Percentiles rank a stretch among this genome's conserved stretches.
Conservation (phyloP, 2,329 filamentous ascomycete genomes). For the Scedosporium minutisporum region DNA sequence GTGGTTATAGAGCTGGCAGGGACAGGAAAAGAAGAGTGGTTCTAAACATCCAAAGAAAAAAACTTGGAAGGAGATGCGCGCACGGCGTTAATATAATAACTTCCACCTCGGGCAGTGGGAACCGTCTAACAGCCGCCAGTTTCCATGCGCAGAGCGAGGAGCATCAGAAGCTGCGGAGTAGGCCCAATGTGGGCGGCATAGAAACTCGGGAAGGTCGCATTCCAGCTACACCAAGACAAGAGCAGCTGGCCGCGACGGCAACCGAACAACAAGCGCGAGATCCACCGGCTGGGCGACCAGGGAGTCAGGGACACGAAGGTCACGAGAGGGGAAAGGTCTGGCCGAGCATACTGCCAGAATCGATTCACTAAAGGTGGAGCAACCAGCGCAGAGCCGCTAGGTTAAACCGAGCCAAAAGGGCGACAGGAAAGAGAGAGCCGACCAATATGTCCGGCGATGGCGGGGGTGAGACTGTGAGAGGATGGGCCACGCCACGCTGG, state of each 20-base stretch:
- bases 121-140: neutral
- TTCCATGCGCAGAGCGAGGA: slow-evolving; percentile 3
- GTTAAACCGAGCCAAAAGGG: neutral
- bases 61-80: too few relatives aligned
- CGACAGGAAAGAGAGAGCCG: neutral
- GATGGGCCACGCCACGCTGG: neutral
- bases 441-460: neutral
- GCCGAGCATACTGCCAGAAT: neutral
- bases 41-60: too few relatives aligned
- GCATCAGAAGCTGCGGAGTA: neutral
- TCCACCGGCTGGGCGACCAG: neutral
- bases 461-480: neutral
- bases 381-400: neutral
- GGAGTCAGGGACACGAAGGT: neutral
- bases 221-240: neutral
- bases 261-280: neutral
- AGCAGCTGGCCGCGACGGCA: neutral
- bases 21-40: too few relatives aligned
- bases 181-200: neutral
- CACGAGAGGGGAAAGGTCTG: neutral
- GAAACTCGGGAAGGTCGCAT: neutral
- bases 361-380: neutral
- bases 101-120: neutral
- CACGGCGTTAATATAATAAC: neutral
- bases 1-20: too few relatives aligned